Conservation (phyloP, 2,329 filamentous ascomycete species). For the Tolypocladium ovalisporum region DNA sequence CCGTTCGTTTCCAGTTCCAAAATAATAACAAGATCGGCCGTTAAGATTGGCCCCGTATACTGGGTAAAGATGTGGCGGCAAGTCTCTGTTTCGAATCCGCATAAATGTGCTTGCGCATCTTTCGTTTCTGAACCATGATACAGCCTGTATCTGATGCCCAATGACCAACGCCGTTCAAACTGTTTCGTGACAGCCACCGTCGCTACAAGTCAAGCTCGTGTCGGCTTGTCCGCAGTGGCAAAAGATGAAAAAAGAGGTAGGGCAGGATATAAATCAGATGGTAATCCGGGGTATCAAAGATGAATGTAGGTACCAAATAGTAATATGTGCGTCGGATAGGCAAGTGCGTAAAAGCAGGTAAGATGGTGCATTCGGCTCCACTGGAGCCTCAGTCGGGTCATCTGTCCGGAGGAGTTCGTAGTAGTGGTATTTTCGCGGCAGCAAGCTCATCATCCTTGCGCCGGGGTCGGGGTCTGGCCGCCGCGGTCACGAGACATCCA, state of each 20-base stretch:
- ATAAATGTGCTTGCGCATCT: conserved; percentile 1
- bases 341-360: background rate
- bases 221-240: background rate
- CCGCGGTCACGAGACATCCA: conserved; percentile 40
- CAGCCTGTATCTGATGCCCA: background rate
- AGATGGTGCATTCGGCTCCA: background rate
- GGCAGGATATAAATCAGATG: too few species aligned
- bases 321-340: conserved; percentile 16
- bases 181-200: conserved; percentile 2
- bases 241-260: conserved; percentile 11
- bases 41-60: background rate
- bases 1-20: background rate
- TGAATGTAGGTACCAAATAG: conserved; percentile 19
- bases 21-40: background rate
- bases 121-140: background rate
- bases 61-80: background rate
- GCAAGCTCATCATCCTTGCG: conserved; percentile 6
- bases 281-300: conserved; percentile 25
- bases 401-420: background rate
- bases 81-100: background rate
- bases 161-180: conserved; percentile 1
- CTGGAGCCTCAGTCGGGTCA: background rate
- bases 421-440: background rate
- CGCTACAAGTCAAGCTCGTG: background rate
- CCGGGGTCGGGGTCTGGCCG: conserved; percentile 14